Percentiles rank a stretch among this genome's conserved stretches.
Conservation (phyloP, 495 filamentous ascomycete genomes). For the Lophiotrema nucula region DNA sequence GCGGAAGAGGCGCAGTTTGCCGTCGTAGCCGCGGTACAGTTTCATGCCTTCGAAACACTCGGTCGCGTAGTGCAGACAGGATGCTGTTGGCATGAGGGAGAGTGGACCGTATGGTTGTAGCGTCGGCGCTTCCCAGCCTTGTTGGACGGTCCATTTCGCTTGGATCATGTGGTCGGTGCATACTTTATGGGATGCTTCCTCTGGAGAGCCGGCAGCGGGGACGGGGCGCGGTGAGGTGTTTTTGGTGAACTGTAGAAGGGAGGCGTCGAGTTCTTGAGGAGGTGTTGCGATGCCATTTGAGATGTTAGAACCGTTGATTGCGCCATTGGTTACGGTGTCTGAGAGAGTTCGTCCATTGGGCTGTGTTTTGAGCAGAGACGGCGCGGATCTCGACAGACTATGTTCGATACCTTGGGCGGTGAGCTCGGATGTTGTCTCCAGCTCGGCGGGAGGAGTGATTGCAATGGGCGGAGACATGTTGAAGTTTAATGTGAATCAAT, state of each 20-base stretch:
- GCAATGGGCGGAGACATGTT: slow-evolving; percentile 32
- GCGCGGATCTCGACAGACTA: slow-evolving; percentile 23
- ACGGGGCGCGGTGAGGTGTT: slow-evolving; percentile 67
- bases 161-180: slow-evolving; percentile 93
- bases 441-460: slow-evolving; percentile 22
- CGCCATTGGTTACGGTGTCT: not conserved
- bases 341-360: not conserved
- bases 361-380: slow-evolving; percentile 3
- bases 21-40: slow-evolving; percentile 79
- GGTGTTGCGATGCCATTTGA: slow-evolving; percentile 1
- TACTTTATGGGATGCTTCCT: slow-evolving; percentile 35
- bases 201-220: slow-evolving; percentile 57
- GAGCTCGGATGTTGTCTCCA: slow-evolving; percentile 29
- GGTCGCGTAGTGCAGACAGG: slow-evolving; percentile 86
- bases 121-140: slow-evolving; percentile 76
- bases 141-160: slow-evolving; percentile 61
- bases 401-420: slow-evolving; percentile 40
- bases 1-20: slow-evolving; percentile 80
- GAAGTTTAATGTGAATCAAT: not conserved
- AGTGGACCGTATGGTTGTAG: slow-evolving; percentile 79
- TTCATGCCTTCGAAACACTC: slow-evolving; percentile 94
- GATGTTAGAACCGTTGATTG: not conserved
- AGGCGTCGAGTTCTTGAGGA: slow-evolving; percentile 60
- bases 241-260: slow-evolving; percentile 65
- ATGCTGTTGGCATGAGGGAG: slow-evolving; percentile 77